Evolutionary conservation across 2,329 filamentous ascomycete genomes (phyloP).

Genomic region (Epichloe typhina): DNA sequence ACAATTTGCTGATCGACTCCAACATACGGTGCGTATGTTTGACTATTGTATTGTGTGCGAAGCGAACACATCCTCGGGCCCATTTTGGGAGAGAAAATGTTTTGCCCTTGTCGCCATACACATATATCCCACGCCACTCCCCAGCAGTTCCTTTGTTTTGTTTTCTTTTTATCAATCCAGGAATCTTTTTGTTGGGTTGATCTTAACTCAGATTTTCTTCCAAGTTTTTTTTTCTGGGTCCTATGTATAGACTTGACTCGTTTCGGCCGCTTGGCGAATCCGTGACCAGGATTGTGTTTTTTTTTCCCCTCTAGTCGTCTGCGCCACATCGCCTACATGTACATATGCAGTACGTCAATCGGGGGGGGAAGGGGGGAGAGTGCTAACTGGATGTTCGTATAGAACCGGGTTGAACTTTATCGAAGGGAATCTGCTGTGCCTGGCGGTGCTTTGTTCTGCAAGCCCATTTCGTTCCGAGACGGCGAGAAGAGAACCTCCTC

Average conservation of each 20-base stretch:
- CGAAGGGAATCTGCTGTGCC: neutral
- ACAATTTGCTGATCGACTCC: neutral
- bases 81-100: neutral
- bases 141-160: neutral
- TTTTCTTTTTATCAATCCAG: neutral
- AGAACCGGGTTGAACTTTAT: slow-evolving; percentile 3
- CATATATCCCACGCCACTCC: too few species aligned
- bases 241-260: neutral
- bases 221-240: neutral
- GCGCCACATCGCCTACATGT: slow-evolving; percentile 2
- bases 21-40: neutral
- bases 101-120: neutral
- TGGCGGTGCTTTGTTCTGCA: neutral
- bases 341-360: neutral
- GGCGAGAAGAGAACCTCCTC: neutral
- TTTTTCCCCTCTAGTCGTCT: neutral
- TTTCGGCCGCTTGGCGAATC: neutral
- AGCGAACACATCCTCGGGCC: neutral
- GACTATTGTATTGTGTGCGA: neutral
- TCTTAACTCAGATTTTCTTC: neutral
- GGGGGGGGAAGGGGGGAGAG: neutral
- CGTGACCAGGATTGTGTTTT: neutral
- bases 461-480: neutral
- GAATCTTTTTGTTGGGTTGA: neutral
- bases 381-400: slow-evolving; percentile 4